Evolutionary conservation across 208 protist species (phyloP).

Genomic region (Strigomonas culicis): DNA sequence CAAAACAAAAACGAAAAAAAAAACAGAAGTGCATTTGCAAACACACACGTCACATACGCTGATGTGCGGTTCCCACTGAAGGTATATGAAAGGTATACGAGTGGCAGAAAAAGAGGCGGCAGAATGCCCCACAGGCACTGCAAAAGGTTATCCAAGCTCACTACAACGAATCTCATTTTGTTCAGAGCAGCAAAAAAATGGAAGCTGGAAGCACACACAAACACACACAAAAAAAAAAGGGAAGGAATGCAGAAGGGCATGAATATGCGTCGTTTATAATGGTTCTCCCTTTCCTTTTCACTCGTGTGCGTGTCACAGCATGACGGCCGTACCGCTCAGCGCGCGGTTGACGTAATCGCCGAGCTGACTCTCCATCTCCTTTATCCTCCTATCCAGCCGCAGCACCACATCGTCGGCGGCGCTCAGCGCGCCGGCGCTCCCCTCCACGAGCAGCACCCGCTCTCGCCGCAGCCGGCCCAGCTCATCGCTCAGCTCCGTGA

Average conservation of each 20-base stretch:
- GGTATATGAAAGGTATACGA: neutral
- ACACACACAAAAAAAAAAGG: slow-evolving; percentile 1
- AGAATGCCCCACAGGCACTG: neutral
- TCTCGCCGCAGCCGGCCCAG: slow-evolving; percentile 49
- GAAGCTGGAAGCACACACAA: too few species aligned
- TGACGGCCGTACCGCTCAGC: neutral
- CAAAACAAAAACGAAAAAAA: slow-evolving; percentile 9
- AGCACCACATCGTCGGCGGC: slow-evolving; percentile 50
- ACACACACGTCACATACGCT: neutral
- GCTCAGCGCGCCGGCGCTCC: slow-evolving; percentile 57
- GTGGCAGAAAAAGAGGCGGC: neutral
- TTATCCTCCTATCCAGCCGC: slow-evolving; percentile 46
- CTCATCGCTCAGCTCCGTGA: slow-evolving; percentile 24
- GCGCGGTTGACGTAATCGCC: neutral
- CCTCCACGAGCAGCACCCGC: slow-evolving; percentile 42
- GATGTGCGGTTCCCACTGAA: neutral
- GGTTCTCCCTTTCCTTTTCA: neutral
- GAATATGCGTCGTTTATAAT: neutral
- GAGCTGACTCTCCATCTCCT: slow-evolving; percentile 36
- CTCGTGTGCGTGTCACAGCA: neutral
- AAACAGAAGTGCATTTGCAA: neutral
- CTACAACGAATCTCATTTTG: neutral
- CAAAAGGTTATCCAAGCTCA: neutral
- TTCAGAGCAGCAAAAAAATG: too few species aligned
- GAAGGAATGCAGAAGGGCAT: slow-evolving; percentile 10